Evolutionary conservation across 129 eudicot species (phyloP), one percentile per base, ranked within the genome.

Genomic region (Flaveria trinervia): DNA sequence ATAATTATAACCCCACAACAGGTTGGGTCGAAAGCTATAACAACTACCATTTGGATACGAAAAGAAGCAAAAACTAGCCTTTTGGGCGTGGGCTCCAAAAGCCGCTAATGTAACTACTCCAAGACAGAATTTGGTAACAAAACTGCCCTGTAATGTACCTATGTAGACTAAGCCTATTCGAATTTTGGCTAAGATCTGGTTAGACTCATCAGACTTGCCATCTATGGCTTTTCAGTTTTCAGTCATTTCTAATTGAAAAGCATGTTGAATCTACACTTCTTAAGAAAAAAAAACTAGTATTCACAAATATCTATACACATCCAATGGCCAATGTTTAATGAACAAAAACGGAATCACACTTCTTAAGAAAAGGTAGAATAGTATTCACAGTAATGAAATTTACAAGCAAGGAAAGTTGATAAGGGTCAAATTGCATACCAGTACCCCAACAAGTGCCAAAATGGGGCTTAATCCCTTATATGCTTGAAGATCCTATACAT

Each of bases 371-470:
- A 23, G 26, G 1, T 23, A 23, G 1, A 23, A 23, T 23, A 23
- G 26, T 23, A 23, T 23, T 23, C 26, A 23, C 65, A 57, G 6
- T 54, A 56, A 56, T 17, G 28, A 8, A 56, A 56, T 18, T 8
- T 2, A 56, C 9, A 4, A 60, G n/a, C 66, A 60, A 25, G 39
- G 66, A 60, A 60, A 80, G 49, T 71, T 70, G 39, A 22, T 20
- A 25, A 22, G 60, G 36, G 46, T 48, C n/a, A 23, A 81, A 71
- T 17, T 70, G 77, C 84, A 49, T 81, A 92, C 98, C 96, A 92
- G 73, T 71, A 93, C 90, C 51, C 97, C 98, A 11, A 77, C 65
- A 51, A 93, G 85, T 49, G 97, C 98, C 83, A 93, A 75, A 66
- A 74, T 43, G 48, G 98, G 98, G 77, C 95, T 90, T 69, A 78